Percentiles rank a stretch among this genome's conserved stretches.
Evolutionary conservation across 1,139 yeast genomes (phyloP).

Genomic region (Saccharomyces hybrid): DNA sequence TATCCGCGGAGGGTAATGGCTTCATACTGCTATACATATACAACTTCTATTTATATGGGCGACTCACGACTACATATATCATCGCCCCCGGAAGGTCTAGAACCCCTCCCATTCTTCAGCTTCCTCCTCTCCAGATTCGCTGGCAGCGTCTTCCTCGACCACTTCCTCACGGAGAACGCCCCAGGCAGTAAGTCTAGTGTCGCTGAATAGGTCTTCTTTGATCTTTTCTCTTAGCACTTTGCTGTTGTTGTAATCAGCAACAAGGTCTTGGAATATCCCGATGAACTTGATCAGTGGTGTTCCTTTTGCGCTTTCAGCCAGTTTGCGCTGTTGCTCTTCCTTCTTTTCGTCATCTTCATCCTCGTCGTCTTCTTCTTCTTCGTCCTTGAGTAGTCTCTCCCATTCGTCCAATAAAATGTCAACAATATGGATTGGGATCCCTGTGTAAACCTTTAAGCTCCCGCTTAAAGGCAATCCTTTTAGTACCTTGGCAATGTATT

Average conservation of each 20-base stretch:
- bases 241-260: constrained; percentile 39
- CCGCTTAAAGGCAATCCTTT: constrained; percentile 51
- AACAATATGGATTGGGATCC: constrained; percentile 75
- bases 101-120: constrained; percentile 49
- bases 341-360: constrained; percentile 34
- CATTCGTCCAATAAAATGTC: constrained; percentile 84
- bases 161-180: constrained; percentile 36
- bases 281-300: constrained; percentile 52
- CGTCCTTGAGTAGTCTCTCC: constrained; percentile 53
- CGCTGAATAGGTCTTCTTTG: constrained; percentile 56
- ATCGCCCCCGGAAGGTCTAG: constrained; percentile 14
- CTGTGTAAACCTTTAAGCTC: constrained; percentile 53
- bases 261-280: constrained; percentile 50
- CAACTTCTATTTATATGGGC: background rate
- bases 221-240: constrained; percentile 64
- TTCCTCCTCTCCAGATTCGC: constrained; percentile 24
- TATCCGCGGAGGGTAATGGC: background rate
- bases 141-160: constrained; percentile 23
- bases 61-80: background rate
- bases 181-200: constrained; percentile 60
- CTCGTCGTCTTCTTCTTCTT: constrained; percentile 35
- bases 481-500: constrained; percentile 35
- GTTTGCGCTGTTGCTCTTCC: constrained; percentile 22
- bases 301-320: constrained; percentile 32
- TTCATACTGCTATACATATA: background rate